Percentiles rank a stretch among this genome's conserved stretches.
Evolutionary conservation across 2,329 filamentous ascomycete genomes (phyloP).

Genomic region (Sporothrix phasma): DNA sequence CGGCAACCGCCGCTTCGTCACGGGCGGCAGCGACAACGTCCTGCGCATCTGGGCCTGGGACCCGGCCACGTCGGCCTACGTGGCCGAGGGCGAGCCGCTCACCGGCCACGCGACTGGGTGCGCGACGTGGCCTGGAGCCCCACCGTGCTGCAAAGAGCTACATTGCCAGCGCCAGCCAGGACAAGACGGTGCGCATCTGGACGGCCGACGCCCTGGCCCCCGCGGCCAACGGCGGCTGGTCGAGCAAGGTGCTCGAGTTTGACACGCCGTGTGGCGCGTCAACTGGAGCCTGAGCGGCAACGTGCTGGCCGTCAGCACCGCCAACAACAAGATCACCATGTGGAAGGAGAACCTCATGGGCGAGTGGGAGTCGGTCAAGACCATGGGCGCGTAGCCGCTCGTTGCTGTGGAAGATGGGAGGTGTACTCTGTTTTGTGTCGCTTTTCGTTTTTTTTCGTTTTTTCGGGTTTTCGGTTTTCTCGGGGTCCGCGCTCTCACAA

Average conservation of each 20-base stretch:
- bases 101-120: slow-evolving; percentile 92
- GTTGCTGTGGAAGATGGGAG: too few species aligned
- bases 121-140: slow-evolving; percentile 96
- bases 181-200: slow-evolving; percentile 97
- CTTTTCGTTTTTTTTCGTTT: slow-evolving; percentile 60
- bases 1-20: slow-evolving; percentile 75
- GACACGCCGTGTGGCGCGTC: slow-evolving; percentile 87
- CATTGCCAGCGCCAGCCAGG: slow-evolving; percentile 89
- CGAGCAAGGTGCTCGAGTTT: slow-evolving; percentile 74
- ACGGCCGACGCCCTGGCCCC: slow-evolving; percentile 49
- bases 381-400: slow-evolving; percentile 49
- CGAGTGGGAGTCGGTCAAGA: slow-evolving; percentile 95
- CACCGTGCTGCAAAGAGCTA: slow-evolving; percentile 87
- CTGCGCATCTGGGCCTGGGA: slow-evolving; percentile 91
- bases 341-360: slow-evolving; percentile 98
- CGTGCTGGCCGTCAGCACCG: slow-evolving; percentile 83
- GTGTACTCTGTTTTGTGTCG: too few species aligned
- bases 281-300: slow-evolving; percentile 98
- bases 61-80: slow-evolving; percentile 39
- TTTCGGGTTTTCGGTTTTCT: not conserved
- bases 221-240: slow-evolving; percentile 53
- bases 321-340: slow-evolving; percentile 91
- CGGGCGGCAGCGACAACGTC: slow-evolving; percentile 85
- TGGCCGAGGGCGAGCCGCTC: slow-evolving; percentile 54
- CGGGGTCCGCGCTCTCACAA: not conserved